phyloP scores from a whole-genome alignment of 2,329 filamentous ascomycete genomes.

The Westerdykella aurantiaca region DNA sequence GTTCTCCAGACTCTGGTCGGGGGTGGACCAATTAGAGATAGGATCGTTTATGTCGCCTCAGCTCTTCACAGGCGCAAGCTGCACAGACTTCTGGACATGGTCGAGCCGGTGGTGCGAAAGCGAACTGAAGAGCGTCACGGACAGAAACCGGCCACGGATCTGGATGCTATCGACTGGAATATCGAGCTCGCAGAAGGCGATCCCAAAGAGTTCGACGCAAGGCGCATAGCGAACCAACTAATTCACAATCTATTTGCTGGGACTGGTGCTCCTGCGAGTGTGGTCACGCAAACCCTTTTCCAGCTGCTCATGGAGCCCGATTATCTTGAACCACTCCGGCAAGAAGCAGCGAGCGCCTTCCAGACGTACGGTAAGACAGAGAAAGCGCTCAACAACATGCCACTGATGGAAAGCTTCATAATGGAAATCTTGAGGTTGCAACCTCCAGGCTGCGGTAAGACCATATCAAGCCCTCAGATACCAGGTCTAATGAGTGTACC shows the following conservation, averaged over 20 bases:
- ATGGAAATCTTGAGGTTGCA: background rate
- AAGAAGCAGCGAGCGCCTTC: background rate
- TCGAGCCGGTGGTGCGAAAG: background rate
- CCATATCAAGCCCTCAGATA: too few species aligned
- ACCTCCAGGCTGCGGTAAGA: background rate
- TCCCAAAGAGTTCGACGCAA: background rate
- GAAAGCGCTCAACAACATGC: background rate
- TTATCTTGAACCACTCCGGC: background rate
- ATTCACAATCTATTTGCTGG: background rate
- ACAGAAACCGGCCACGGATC: background rate
- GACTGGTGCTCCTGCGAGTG: background rate
- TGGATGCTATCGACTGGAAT: background rate
- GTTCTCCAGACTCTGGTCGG: background rate
- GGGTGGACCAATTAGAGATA: background rate
- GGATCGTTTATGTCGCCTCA: background rate
- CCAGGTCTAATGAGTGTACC: background rate
- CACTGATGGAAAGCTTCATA: background rate
- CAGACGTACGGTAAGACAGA: background rate
- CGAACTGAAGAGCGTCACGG: background rate
- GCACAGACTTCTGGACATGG: background rate
- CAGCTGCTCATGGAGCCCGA: background rate
- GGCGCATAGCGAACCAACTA: background rate
- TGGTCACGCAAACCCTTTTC: background rate
- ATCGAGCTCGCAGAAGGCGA: background rate
- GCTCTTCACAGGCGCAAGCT: background rate